Percentiles rank a stretch among this genome's conserved stretches.
phyloP scores from a whole-genome alignment of 192 early-diverging fungal species.

The Bifiguratus adelaidae region DNA sequence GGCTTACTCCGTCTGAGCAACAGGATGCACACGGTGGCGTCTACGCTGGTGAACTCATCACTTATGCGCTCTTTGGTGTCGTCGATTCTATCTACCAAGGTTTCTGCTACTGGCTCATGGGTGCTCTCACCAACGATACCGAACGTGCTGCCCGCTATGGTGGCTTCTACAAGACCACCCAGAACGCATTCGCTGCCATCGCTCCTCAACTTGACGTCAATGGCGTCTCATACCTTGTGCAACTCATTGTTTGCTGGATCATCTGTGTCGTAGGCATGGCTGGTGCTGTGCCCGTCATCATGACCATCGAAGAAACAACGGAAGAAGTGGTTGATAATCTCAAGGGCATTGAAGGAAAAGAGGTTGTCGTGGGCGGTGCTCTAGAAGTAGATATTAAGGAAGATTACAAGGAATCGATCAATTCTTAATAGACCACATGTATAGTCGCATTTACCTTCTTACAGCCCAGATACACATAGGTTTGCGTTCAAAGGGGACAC shows the following conservation, averaged over 20 bases:
- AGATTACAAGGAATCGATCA: too few relatives aligned
- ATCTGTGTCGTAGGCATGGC: slow-evolving; percentile 11
- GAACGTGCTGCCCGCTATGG: slow-evolving; percentile 59
- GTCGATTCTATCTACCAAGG: slow-evolving; percentile 79
- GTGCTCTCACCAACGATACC: slow-evolving; percentile 74
- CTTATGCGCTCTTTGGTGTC: slow-evolving; percentile 69
- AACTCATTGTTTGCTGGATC: slow-evolving; percentile 20
- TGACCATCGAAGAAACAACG: slow-evolving; percentile 15
- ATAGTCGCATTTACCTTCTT: too few relatives aligned
- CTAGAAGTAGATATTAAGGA: too few relatives aligned
- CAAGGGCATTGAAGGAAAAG: slow-evolving; percentile 9
- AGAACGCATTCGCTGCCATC: slow-evolving; percentile 67
- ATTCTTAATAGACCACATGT: too few relatives aligned
- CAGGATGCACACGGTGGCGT: slow-evolving; percentile 13
- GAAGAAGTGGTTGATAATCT: slow-evolving; percentile 20
- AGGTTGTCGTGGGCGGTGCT: slow-evolving; percentile 22
- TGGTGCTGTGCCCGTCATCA: slow-evolving; percentile 10
- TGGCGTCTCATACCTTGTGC: slow-evolving; percentile 27
- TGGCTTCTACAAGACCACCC: slow-evolving; percentile 89
- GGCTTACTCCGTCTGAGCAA: too few relatives aligned
- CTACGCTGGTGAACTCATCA: slow-evolving; percentile 47
- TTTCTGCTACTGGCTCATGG: slow-evolving; percentile 79
- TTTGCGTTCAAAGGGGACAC: too few relatives aligned
- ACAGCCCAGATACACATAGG: too few relatives aligned
- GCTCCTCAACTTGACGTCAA: slow-evolving; percentile 59